Percentiles rank a stretch among this genome's conserved stretches.
These are phyloP conservation scores for Pseudonectria buxi DNA, from an alignment of 2,329 filamentous ascomycete genomes.

Conservation along the genomic window DNA sequence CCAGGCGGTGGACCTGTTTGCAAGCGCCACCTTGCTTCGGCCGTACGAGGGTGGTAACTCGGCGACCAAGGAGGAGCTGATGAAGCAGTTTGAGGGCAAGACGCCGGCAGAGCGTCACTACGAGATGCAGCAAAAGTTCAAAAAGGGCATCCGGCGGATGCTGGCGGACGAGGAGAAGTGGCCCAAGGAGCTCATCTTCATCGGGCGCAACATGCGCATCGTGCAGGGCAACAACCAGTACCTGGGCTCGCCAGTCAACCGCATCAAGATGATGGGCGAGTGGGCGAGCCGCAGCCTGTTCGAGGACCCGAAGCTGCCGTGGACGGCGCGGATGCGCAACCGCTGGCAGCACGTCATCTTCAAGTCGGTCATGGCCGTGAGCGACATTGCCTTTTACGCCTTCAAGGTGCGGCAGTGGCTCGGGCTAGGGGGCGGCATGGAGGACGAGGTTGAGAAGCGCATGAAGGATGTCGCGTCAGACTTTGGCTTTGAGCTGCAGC, in stretches of 20 bases:
- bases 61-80: slow-evolving; percentile 58
- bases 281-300: slow-evolving; percentile 86
- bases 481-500: slow-evolving; percentile 85
- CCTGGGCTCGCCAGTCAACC: slow-evolving; percentile 80
- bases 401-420: slow-evolving; percentile 71
- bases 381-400: slow-evolving; percentile 78
- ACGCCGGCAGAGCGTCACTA: slow-evolving; percentile 68
- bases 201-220: slow-evolving; percentile 85
- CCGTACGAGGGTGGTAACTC: slow-evolving; percentile 83
- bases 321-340: slow-evolving; percentile 57
- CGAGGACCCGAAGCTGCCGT: slow-evolving; percentile 60
- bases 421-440: slow-evolving; percentile 76
- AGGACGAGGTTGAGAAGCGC: slow-evolving; percentile 82
- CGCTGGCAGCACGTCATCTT: slow-evolving; percentile 78
- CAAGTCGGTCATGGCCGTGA: slow-evolving; percentile 64
- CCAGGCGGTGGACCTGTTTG: slow-evolving; percentile 82
- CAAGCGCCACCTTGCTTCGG: slow-evolving; percentile 79
- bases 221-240: slow-evolving; percentile 92
- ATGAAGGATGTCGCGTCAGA: slow-evolving; percentile 87
- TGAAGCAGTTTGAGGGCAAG: slow-evolving; percentile 52
- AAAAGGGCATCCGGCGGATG: slow-evolving; percentile 59
- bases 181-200: slow-evolving; percentile 87
- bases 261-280: slow-evolving; percentile 85
- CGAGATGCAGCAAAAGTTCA: slow-evolving; percentile 82
- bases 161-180: slow-evolving; percentile 81